phyloP scores from a whole-genome alignment of 1,284 basidiomycete genomes.

The Trametes pubescens region DNA sequence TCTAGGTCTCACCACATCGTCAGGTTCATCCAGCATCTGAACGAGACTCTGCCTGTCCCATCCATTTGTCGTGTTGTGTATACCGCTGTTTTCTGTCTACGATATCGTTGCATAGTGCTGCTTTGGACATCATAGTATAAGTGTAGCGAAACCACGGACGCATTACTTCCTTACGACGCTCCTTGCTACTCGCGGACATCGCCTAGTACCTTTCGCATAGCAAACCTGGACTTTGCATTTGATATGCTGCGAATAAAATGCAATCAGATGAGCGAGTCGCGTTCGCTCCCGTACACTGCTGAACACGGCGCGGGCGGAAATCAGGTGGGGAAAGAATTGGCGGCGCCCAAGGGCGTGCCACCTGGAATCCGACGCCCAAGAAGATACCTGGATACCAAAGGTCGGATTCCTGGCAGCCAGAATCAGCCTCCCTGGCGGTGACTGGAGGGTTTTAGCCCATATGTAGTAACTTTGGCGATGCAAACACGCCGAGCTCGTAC shows the following conservation, averaged over 20 bases:
- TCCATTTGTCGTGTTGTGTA: no score
- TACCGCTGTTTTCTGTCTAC: neutral
- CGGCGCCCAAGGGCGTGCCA: no score
- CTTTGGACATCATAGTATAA: neutral
- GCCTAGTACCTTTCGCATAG: neutral
- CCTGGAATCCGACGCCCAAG: no score
- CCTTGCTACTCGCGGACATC: conserved; percentile 1
- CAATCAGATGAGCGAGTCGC: neutral
- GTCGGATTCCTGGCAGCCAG: no score
- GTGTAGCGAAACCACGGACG: neutral
- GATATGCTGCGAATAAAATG: neutral
- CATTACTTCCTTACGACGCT: conserved; percentile 1
- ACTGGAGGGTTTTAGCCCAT: no score
- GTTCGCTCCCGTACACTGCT: no score
- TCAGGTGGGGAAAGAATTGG: no score
- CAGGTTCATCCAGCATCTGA: conserved; percentile 17
- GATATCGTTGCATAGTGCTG: neutral
- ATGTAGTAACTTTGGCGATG: no score
- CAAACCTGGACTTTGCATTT: conserved; percentile 8
- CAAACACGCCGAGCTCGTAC: no score
- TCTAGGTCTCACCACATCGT: conserved; percentile 12
- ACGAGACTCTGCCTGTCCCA: neutral
- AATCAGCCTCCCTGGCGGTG: no score
- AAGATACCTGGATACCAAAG: no score
- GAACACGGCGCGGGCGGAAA: no score